These are phyloP conservation scores for Fusarium sulawesiense DNA, from an alignment of 2,329 filamentous ascomycete genomes.

Conservation along the genomic window DNA sequence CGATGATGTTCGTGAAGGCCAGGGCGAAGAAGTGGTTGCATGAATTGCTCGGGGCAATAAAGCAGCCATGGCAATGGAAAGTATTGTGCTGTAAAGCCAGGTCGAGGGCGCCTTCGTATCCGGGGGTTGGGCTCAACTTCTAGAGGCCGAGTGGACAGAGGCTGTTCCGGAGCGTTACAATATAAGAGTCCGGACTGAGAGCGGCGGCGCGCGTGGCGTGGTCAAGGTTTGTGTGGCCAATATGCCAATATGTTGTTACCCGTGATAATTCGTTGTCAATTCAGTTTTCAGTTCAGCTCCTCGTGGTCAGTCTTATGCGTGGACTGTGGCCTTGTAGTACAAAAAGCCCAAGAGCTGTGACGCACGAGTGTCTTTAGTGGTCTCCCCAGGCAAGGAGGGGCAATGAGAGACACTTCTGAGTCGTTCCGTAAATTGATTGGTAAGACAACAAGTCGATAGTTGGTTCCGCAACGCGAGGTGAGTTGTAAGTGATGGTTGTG, in stretches of 20 bases:
- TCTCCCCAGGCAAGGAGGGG: constrained; percentile 24
- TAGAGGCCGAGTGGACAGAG: constrained; percentile 23
- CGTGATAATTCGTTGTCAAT: constrained; percentile 23
- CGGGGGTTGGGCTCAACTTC: constrained; percentile 5
- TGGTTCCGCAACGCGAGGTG: constrained; percentile 24
- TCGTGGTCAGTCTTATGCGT: constrained; percentile 23
- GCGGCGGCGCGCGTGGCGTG: constrained; percentile 38
- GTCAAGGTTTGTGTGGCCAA: constrained; percentile 40
- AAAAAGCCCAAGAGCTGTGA: constrained; percentile 19
- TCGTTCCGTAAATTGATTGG: constrained; percentile 30
- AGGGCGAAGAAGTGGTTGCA: constrained; percentile 26
- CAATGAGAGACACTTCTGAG: constrained; percentile 32
- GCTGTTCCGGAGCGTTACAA: constrained; percentile 35
- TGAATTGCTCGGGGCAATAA: constrained; percentile 32
- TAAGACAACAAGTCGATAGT: constrained; percentile 39
- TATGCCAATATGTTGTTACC: constrained; percentile 35
- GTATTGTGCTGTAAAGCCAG: constrained; percentile 4
- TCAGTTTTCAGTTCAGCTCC: constrained; percentile 23
- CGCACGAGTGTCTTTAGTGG: constrained; percentile 32
- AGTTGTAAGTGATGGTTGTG: constrained; percentile 25
- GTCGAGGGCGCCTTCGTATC: constrained; percentile 7
- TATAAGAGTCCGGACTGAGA: constrained; percentile 41
- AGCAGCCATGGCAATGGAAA: constrained; percentile 32
- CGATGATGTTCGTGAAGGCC: constrained; percentile 25
- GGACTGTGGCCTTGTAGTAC: constrained; percentile 20